Evolutionary conservation across 2,329 filamentous ascomycete genomes (phyloP).

Genomic region (Penicillium sp.): DNA sequence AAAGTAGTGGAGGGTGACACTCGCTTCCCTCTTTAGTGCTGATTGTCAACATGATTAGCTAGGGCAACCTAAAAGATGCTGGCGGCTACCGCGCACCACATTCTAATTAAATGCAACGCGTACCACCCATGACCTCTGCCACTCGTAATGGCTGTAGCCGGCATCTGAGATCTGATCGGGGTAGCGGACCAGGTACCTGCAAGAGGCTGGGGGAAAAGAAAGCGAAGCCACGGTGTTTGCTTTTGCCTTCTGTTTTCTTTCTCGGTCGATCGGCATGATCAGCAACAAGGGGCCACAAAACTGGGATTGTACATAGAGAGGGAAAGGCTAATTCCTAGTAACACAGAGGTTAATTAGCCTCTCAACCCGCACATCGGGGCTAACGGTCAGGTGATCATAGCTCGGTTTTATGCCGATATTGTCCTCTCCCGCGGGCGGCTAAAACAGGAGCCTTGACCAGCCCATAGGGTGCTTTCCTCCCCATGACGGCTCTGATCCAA

Average conservation of each 20-base stretch:
- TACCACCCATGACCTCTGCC: neutral
- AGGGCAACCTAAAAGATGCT: slow-evolving; percentile 6
- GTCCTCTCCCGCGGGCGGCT: slow-evolving; percentile 6
- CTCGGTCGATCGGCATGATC: slow-evolving; percentile 21
- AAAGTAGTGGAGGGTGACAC: neutral
- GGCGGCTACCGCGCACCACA: slow-evolving; percentile 23
- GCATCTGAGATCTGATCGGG: neutral
- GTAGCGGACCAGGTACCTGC: neutral
- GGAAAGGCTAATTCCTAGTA: neutral
- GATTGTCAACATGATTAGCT: neutral
- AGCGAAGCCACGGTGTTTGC: slow-evolving; percentile 10
- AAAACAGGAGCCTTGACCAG: slow-evolving; percentile 1
- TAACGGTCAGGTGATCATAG: slow-evolving; percentile 1
- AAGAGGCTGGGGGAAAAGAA: neutral
- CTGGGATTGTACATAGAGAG: neutral
- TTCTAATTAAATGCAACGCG: neutral
- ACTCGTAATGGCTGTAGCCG: neutral
- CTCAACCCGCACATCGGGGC: slow-evolving; percentile 1
- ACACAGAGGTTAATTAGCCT: slow-evolving; percentile 3
- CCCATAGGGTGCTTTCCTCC: slow-evolving; percentile 12
- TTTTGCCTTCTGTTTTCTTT: slow-evolving; percentile 13
- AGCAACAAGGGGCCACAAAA: slow-evolving; percentile 11
- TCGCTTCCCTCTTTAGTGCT: neutral
- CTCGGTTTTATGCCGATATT: slow-evolving; percentile 3
- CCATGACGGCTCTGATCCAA: slow-evolving; percentile 3